Conservation (phyloP, 1,284 basidiomycete species). For the Cryptococcus sp. region DNA sequence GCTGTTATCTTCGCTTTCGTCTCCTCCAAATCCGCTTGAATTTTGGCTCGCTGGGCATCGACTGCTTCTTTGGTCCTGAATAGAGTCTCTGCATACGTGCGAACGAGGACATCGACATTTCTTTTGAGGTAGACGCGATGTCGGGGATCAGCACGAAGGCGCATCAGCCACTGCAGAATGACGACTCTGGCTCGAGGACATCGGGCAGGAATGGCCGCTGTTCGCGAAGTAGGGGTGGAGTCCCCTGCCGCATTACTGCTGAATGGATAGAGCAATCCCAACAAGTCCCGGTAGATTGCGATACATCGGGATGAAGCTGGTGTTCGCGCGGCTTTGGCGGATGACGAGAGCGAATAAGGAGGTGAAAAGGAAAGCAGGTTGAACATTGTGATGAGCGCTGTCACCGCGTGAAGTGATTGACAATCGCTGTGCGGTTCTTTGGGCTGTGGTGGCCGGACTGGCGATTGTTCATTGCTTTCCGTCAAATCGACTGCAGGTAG, state of each 20-base stretch:
- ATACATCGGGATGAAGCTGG: slow-evolving; percentile 55
- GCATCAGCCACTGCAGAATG: slow-evolving; percentile 83
- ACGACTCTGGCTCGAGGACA: slow-evolving; percentile 69
- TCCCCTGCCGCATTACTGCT: slow-evolving; percentile 26
- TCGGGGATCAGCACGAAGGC: slow-evolving; percentile 85
- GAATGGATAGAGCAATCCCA: slow-evolving; percentile 52
- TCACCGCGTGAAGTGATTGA: slow-evolving; percentile 50
- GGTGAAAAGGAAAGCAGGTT: slow-evolving; percentile 54
- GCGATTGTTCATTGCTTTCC: slow-evolving; percentile 7
- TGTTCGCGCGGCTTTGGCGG: slow-evolving; percentile 41
- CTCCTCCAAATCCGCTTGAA: slow-evolving; percentile 32
- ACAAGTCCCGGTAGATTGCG: slow-evolving; percentile 55
- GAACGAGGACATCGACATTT: slow-evolving; percentile 53
- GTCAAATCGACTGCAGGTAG: slow-evolving; percentile 19
- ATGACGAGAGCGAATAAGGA: slow-evolving; percentile 42
- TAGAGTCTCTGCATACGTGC: slow-evolving; percentile 51
- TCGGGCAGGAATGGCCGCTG: slow-evolving; percentile 40
- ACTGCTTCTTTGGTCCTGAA: slow-evolving; percentile 47
- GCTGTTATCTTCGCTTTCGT: slow-evolving; percentile 21
- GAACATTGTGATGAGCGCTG: slow-evolving; percentile 56
- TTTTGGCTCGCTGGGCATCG: slow-evolving; percentile 33
- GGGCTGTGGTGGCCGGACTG: slow-evolving; percentile 1
- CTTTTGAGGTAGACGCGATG: slow-evolving; percentile 76
- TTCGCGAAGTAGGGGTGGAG: slow-evolving; percentile 19
- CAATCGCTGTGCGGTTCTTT: slow-evolving; percentile 35